These are phyloP conservation scores for Bisporella sp. DNA, from an alignment of 2,329 filamentous ascomycete genomes.

Conservation along the genomic window DNA sequence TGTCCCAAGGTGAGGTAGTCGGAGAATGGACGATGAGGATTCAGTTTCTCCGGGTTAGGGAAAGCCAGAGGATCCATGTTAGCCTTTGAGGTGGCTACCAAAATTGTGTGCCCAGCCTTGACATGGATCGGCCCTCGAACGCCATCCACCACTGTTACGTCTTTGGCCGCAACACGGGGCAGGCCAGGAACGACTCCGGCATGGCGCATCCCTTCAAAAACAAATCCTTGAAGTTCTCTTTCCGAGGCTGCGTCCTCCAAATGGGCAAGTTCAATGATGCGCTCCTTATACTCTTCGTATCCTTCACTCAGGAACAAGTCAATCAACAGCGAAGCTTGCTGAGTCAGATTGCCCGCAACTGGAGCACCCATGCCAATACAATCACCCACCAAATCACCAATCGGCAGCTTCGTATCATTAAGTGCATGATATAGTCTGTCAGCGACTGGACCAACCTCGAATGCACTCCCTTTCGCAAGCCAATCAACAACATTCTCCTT, in stretches of 20 bases:
- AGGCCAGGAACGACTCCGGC: conserved; percentile 44
- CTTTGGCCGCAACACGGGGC: conserved; percentile 39
- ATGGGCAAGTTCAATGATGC: conserved; percentile 42
- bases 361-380: conserved; percentile 43
- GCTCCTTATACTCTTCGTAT: conserved; percentile 43
- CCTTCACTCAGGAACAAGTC: conserved; percentile 43
- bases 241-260: conserved; percentile 34
- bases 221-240: conserved; percentile 43
- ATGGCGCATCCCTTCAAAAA: conserved; percentile 48
- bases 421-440: conserved; percentile 45
- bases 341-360: conserved; percentile 43
- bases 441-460: conserved; percentile 41
- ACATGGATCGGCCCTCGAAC: conserved; percentile 38
- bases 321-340: conserved; percentile 45
- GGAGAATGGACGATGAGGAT: conserved; percentile 55
- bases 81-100: conserved; percentile 36
- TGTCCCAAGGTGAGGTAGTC: conserved; percentile 58
- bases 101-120: conserved; percentile 35
- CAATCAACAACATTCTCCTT: conserved; percentile 37
- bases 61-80: conserved; percentile 48
- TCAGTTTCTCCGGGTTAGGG: conserved; percentile 52
- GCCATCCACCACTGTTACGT: conserved; percentile 37
- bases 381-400: conserved; percentile 41
- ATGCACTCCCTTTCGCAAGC: conserved; percentile 40
- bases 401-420: conserved; percentile 36